Conservation (phyloP, 331 rosid species). For the Pyracantha coccinea region DNA sequence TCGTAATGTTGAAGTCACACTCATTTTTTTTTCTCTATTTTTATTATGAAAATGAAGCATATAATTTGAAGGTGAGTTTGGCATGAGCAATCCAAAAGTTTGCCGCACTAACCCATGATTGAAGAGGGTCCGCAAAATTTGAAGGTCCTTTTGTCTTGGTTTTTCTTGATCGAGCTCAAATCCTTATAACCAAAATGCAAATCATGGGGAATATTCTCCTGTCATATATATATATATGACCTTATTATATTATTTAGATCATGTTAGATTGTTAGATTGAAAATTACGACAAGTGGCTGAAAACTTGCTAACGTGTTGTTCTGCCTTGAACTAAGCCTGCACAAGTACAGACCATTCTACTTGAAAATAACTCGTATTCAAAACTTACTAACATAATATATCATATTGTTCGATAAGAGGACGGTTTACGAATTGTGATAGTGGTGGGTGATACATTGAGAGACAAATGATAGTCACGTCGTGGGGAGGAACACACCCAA, state of each 20-base stretch:
- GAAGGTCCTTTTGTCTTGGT: background rate
- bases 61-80: background rate
- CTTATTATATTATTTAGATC: background rate
- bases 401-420: background rate
- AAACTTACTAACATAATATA: background rate
- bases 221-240: background rate
- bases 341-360: too few species aligned
- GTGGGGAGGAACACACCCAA: background rate
- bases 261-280: background rate
- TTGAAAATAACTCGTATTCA: too few species aligned
- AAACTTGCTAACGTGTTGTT: too few species aligned
- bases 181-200: background rate
- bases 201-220: background rate
- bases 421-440: background rate
- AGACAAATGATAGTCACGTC: slow-evolving; percentile 14
- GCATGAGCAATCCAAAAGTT: slow-evolving; percentile 8
- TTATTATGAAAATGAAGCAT: background rate
- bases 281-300: background rate
- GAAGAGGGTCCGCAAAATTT: background rate
- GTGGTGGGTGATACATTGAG: background rate
- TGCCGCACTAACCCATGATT: slow-evolving; percentile 3
- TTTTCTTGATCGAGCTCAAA: background rate
- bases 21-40: too few species aligned
- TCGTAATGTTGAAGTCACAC: too few species aligned
- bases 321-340: too few species aligned